phyloP scores from a whole-genome alignment of 441 rosid species.

The Biscutella auriculata region DNA sequence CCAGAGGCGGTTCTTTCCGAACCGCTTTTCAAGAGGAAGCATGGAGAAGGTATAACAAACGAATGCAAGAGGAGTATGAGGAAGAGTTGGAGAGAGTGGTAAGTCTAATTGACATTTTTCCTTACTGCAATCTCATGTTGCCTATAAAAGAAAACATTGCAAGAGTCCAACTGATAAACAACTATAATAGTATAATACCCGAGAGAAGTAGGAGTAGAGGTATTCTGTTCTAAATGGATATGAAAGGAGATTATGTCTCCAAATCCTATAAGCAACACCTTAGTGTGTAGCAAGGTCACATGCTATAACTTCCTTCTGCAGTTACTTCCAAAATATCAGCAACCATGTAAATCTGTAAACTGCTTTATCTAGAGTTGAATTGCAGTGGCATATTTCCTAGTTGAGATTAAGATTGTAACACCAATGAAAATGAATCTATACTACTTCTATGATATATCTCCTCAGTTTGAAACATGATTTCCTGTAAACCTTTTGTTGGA shows the following conservation, averaged over 20 bases:
- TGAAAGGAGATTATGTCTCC: too few relatives aligned
- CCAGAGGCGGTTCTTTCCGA: slow-evolving; percentile 50
- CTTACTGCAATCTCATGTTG: not conserved
- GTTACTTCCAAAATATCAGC: not conserved
- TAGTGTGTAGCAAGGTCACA: not conserved
- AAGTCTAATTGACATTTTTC: slow-evolving; percentile 21
- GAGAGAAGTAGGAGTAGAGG: too few relatives aligned
- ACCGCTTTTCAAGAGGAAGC: slow-evolving; percentile 75
- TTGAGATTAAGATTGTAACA: not conserved
- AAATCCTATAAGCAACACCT: too few relatives aligned
- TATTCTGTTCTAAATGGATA: too few relatives aligned
- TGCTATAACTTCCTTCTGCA: not conserved
- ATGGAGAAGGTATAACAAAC: slow-evolving; percentile 70
- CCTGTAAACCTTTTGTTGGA: not conserved
- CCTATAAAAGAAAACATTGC: not conserved
- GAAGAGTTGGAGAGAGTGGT: slow-evolving; percentile 98
- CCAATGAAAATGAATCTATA: not conserved
- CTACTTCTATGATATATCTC: not conserved
- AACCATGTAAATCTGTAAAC: not conserved
- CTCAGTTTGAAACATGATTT: not conserved
- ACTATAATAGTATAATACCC: too few relatives aligned
- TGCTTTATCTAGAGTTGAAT: not conserved
- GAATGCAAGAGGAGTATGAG: slow-evolving; percentile 90
- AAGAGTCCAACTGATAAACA: not conserved
- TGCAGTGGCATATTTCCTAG: not conserved